phyloP scores from a whole-genome alignment of 1,284 basidiomycete genomes.

The Cutaneotrichosporon mucoides region DNA sequence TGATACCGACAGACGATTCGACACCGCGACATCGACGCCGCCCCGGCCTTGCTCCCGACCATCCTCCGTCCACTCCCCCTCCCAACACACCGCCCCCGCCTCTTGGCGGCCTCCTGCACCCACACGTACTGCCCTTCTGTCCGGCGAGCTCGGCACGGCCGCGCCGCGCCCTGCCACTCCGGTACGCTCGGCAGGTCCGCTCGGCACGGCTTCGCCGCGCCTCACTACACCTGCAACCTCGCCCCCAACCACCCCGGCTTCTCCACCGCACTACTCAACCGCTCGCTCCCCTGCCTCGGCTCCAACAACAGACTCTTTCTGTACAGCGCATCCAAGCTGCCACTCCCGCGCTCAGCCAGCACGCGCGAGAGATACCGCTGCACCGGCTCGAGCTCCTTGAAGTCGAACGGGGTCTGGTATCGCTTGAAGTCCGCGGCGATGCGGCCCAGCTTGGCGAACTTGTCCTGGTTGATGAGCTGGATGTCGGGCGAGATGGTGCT shows the following conservation, averaged over 20 bases:
- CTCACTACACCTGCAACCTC: not conserved
- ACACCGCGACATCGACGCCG: too few relatives aligned
- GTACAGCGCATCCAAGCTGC: slow-evolving; percentile 47
- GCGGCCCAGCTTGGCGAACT: slow-evolving; percentile 81
- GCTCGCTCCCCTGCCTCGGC: slow-evolving; percentile 42
- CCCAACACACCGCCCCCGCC: too few relatives aligned
- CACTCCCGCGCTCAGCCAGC: slow-evolving; percentile 45
- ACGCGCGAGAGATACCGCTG: slow-evolving; percentile 41
- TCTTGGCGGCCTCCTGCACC: too few relatives aligned
- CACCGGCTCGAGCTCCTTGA: slow-evolving; percentile 45
- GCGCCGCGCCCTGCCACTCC: too few relatives aligned
- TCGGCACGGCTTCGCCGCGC: too few relatives aligned
- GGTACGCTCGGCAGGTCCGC: too few relatives aligned
- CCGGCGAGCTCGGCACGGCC: too few relatives aligned
- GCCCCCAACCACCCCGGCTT: slow-evolving; percentile 38
- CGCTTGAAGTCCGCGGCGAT: slow-evolving; percentile 91
- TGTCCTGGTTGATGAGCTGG: slow-evolving; percentile 91
- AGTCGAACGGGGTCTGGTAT: slow-evolving; percentile 63
- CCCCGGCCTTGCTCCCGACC: too few relatives aligned
- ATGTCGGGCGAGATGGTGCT: slow-evolving; percentile 70
- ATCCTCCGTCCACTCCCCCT: too few relatives aligned
- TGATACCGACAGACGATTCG: too few relatives aligned
- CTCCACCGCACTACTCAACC: slow-evolving; percentile 35
- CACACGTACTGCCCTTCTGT: too few relatives aligned
- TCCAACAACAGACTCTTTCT: slow-evolving; percentile 48